These are phyloP conservation scores for Termitomyces sp. DNA, from an alignment of 768 basidiomycete species.

Conservation along the genomic window DNA sequence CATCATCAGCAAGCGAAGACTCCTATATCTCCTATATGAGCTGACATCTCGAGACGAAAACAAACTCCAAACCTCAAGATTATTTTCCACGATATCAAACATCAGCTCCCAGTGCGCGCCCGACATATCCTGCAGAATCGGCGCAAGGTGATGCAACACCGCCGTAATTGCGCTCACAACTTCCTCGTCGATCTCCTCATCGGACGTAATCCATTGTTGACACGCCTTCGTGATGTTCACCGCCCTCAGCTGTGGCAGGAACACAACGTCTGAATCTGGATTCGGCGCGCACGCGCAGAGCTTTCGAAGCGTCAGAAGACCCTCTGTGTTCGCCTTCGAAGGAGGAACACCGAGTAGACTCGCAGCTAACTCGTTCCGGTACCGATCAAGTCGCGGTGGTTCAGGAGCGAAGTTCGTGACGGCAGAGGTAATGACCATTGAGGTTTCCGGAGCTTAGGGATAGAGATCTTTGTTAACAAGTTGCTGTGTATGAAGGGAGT, in stretches of 20 bases:
- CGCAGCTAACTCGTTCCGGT: constrained; percentile 90
- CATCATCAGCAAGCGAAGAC: constrained; percentile 50
- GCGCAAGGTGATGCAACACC: constrained; percentile 72
- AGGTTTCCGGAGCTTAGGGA: constrained; percentile 58
- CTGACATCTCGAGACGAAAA: constrained; percentile 24
- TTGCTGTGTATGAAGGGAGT: background rate
- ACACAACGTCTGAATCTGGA: constrained; percentile 71
- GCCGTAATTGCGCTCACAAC: constrained; percentile 74
- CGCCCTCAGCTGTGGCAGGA: constrained; percentile 79
- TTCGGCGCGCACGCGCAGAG: constrained; percentile 73
- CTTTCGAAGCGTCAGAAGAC: constrained; percentile 61
- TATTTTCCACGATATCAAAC: constrained; percentile 84
- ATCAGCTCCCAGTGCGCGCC: constrained; percentile 93
- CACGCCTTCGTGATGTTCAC: constrained; percentile 84
- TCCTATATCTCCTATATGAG: constrained; percentile 48
- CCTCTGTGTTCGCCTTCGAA: constrained; percentile 58
- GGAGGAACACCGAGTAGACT: constrained; percentile 62
- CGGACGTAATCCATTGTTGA: constrained; percentile 74
- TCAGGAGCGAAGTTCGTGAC: constrained; percentile 57
- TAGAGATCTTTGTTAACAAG: constrained; percentile 42
- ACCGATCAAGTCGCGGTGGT: constrained; percentile 68
- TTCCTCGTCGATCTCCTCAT: constrained; percentile 69
- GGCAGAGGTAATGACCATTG: constrained; percentile 69
- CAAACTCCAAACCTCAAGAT: constrained; percentile 63
- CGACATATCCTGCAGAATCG: constrained; percentile 67